Conservation (phyloP, 2,329 filamentous ascomycete genomes). For the Diaporthe caulivora region DNA sequence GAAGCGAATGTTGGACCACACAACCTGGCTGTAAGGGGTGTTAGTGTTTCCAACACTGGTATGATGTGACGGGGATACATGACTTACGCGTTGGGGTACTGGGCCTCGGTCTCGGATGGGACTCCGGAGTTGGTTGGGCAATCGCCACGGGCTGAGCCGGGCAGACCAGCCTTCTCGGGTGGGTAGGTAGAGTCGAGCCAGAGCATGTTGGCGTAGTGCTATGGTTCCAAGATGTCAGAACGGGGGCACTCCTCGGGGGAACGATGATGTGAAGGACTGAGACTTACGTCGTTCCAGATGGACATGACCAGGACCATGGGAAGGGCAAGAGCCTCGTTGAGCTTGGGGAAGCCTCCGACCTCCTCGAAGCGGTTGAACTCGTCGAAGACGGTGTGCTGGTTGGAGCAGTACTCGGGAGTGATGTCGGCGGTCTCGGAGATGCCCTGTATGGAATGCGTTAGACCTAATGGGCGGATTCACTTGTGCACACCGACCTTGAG, state of each 20-base stretch:
- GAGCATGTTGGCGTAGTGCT: conserved; percentile 69
- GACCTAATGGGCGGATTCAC: too few relatives aligned
- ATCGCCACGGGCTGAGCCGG: conserved; percentile 58
- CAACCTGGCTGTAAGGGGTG: conserved; percentile 39
- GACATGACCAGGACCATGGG: conserved; percentile 75
- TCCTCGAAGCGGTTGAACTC: conserved; percentile 63
- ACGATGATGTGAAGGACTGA: not conserved
- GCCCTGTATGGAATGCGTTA: conserved; percentile 42
- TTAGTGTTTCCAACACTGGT: not conserved
- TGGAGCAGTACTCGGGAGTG: conserved; percentile 66
- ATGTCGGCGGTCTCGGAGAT: conserved; percentile 52
- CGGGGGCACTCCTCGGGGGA: not conserved
- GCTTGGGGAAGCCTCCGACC: conserved; percentile 65
- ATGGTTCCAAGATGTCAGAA: not conserved
- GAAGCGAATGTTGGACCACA: conserved; percentile 44
- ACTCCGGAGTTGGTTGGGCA: conserved; percentile 55
- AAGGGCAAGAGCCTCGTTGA: conserved; percentile 63
- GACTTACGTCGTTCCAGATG: conserved; percentile 66
- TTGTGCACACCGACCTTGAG: accelerated
- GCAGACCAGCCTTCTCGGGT: conserved; percentile 55
- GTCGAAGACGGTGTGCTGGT: conserved; percentile 65
- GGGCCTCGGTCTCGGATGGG: conserved; percentile 53
- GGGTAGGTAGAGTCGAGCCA: conserved; percentile 72
- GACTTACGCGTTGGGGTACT: conserved; percentile 38
- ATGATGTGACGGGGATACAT: not conserved